Percentiles rank a stretch among this genome's conserved stretches.
Evolutionary conservation across 75 land plant genomes (phyloP).

Genomic region (Selaginella moellendorffii): DNA sequence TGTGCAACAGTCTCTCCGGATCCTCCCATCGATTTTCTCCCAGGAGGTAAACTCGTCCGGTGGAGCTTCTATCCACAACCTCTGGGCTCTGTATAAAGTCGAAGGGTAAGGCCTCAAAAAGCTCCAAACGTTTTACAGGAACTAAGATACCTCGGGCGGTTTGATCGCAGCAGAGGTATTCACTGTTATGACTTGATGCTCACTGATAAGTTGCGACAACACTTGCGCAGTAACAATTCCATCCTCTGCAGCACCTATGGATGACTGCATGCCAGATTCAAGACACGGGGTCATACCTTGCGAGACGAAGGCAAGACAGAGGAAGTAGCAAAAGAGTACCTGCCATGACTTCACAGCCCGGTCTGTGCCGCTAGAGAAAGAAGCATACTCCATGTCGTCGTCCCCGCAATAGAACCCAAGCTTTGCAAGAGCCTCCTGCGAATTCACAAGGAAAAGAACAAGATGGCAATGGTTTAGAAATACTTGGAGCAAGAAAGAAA

Average conservation of each 20-base stretch:
- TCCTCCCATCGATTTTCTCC: constrained; percentile 99
- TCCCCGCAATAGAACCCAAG: constrained; percentile 92
- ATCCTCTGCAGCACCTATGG: constrained; percentile 51
- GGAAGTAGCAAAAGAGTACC: constrained; percentile 18
- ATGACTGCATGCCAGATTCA: constrained; percentile 29
- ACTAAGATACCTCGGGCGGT: not conserved
- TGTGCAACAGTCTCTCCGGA: constrained; percentile 41
- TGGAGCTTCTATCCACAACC: not conserved
- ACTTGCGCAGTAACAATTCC: constrained; percentile 69
- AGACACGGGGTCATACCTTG: not conserved
- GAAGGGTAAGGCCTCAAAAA: not conserved
- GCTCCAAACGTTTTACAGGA: not conserved
- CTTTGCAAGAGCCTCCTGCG: constrained; percentile 60
- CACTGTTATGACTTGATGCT: constrained; percentile 1
- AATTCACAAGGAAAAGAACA: not conserved
- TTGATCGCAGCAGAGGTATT: not conserved
- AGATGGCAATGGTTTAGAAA: not conserved
- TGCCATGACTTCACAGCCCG: constrained; percentile 95
- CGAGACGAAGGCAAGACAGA: not conserved
- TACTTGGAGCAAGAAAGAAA: not conserved
- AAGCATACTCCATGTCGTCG: constrained; percentile 82
- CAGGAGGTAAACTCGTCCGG: constrained; percentile 57
- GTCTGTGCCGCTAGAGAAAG: constrained; percentile 68
- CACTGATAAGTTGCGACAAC: constrained; percentile 32
- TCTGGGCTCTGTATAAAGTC: not conserved